Conservation (phyloP, 1,139 yeast species). For the Meyerozyma carpophila region DNA sequence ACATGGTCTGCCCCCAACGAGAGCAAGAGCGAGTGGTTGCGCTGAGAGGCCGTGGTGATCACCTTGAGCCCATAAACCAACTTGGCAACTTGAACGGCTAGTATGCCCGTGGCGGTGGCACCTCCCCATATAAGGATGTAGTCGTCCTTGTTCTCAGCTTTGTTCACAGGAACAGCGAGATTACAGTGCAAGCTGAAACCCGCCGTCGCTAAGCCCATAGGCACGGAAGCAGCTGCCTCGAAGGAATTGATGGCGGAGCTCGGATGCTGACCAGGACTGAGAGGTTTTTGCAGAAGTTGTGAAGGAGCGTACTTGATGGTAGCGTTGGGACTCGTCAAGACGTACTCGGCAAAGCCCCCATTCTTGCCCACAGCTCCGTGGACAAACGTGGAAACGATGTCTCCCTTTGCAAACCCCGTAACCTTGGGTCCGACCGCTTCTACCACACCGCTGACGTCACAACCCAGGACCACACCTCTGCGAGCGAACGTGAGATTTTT, state of each 20-base stretch:
- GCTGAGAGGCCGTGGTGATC: conserved; percentile 19
- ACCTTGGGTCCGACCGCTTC: conserved; percentile 23
- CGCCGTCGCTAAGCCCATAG: conserved; percentile 49
- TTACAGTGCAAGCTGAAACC: conserved; percentile 24
- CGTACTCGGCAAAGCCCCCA: conserved; percentile 22
- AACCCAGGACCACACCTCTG: conserved; percentile 13
- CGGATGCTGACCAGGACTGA: conserved; percentile 6
- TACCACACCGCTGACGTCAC: conserved; percentile 27
- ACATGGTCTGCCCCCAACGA: conserved; percentile 19
- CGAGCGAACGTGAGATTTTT: not conserved
- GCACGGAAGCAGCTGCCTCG: conserved; percentile 43
- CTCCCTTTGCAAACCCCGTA: conserved; percentile 18
- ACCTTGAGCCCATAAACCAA: conserved; percentile 18
- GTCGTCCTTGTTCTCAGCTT: conserved; percentile 3
- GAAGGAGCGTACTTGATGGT: conserved; percentile 12
- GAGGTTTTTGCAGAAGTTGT: not conserved
- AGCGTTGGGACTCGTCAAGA: conserved; percentile 10
- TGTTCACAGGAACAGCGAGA: conserved; percentile 18
- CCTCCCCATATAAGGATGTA: conserved; percentile 18
- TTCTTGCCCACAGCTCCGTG: conserved; percentile 14
- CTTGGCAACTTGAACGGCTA: conserved; percentile 25
- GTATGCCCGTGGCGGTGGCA: conserved; percentile 22
- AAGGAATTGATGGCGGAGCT: conserved; percentile 7
- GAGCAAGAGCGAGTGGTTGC: conserved; percentile 13
- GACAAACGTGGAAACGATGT: conserved; percentile 17